phyloP scores from a whole-genome alignment of 1,284 basidiomycete genomes.

The Apiotrichum gracile region DNA sequence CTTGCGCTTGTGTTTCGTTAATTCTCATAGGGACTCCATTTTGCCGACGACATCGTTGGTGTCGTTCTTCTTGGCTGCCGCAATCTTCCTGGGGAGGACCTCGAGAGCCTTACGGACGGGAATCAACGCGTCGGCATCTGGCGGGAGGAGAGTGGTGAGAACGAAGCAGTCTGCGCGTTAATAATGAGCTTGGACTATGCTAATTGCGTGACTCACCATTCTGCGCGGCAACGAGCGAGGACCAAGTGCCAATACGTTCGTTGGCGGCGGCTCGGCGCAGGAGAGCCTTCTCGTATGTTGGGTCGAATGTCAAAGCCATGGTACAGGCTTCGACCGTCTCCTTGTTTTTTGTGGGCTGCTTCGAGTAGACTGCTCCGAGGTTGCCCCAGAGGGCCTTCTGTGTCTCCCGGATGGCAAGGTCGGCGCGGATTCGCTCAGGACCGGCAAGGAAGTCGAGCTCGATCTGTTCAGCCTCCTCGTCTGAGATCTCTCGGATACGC shows the following conservation, averaged over 20 bases:
- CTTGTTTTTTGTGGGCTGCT: conserved; percentile 49
- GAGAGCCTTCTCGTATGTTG: conserved; percentile 77
- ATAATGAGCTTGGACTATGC: neutral
- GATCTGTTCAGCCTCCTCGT: conserved; percentile 38
- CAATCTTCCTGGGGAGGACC: conserved; percentile 7
- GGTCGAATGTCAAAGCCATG: conserved; percentile 71
- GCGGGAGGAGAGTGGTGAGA: conserved; percentile 10
- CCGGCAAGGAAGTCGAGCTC: conserved; percentile 13
- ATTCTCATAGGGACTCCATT: conserved; percentile 1
- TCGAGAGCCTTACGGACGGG: conserved; percentile 6
- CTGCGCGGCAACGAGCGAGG: conserved; percentile 69
- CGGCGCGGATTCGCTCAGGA: conserved; percentile 19
- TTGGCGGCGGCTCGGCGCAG: conserved; percentile 81
- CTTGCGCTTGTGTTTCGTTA: neutral
- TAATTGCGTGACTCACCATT: neutral
- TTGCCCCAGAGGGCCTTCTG: conserved; percentile 41
- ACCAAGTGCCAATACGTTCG: conserved; percentile 73
- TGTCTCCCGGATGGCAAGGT: conserved; percentile 29
- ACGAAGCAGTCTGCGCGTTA: conserved; percentile 3
- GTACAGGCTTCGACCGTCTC: conserved; percentile 48
- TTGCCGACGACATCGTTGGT: conserved; percentile 7
- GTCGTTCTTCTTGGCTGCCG: conserved; percentile 2
- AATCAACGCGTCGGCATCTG: conserved; percentile 4
- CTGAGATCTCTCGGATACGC: conserved; percentile 24
- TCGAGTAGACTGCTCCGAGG: conserved; percentile 33